Evolutionary conservation across 345 rosid genomes (phyloP), one percentile per base, ranked within the genome.

Genomic region (Rubroshorea leprosula): DNA sequence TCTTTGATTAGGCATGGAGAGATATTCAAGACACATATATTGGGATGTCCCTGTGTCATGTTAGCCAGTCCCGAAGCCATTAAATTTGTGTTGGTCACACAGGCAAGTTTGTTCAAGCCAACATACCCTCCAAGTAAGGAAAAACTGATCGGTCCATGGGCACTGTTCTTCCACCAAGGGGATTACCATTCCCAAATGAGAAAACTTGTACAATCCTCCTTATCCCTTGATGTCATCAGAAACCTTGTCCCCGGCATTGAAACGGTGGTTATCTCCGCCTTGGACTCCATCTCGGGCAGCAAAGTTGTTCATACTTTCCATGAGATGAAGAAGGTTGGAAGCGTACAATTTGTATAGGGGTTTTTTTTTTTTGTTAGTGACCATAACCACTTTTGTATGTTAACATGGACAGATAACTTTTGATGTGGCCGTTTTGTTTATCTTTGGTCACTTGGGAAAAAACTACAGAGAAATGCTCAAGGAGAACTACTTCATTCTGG

Each of bases 161-260:
- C 87, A 53, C 64, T 81, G 4, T 78, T 81, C 59, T 81, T 81
- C 51, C 81, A 81, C 68, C 81, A 76, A 57, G 80, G 78, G 5
- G 59, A 48, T 21, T 78, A 78, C 58, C 87, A 81, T 46, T 35
- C 45, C 56, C 57, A 51, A 21, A 51, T 78, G 8, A 68, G 79
- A 62, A 81, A 74, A 47, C 54, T 81, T 4, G 79, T 78, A 47
- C 83, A 67, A 16, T 60, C 67, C 4, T 74, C 87, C 3, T 63
- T 78, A 52, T 67, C 68, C 20, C 81, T 72, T 0, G 70, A 70
- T 6, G 18, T 60, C 1, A 72, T 76, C 49, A 29, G 57, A 17
- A 56, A 61, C 63, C 65, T 29, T 1, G 74, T 81, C 62, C 61
- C 83, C 17, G 55, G 62, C n/a, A 68, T 81, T 16, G 76, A 78